Evolutionary conservation across 345 rosid species (phyloP).

Genomic region (Reutealis trisperma): DNA sequence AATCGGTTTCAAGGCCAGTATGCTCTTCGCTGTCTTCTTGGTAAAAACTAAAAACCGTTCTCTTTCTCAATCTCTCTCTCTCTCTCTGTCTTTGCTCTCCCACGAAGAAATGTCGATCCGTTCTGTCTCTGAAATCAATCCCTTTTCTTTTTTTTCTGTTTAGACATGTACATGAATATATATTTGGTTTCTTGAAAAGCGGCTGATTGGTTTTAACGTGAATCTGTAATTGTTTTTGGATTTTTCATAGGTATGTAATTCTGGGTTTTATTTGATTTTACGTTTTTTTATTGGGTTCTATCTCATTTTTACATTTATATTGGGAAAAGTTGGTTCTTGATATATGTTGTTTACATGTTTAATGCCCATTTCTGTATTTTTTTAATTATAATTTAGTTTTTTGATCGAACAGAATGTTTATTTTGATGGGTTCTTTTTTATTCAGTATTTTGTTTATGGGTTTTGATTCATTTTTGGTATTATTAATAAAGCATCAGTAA

Average conservation of each 20-base stretch:
- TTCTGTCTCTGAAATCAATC: conserved; percentile 17
- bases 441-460: background rate
- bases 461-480: conserved; percentile 7
- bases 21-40: conserved; percentile 32
- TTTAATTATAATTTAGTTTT: background rate
- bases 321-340: background rate
- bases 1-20: conserved; percentile 24
- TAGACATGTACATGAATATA: background rate
- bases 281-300: conserved; percentile 18
- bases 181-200: conserved; percentile 5
- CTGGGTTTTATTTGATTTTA: conserved; percentile 24
- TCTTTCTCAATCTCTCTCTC: background rate
- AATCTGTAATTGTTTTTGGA: conserved; percentile 6
- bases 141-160: conserved; percentile 9
- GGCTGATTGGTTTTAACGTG: conserved; percentile 15
- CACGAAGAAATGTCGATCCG: conserved; percentile 51
- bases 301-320: background rate
- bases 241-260: conserved; percentile 26
- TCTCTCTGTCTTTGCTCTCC: conserved; percentile 49
- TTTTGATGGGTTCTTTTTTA: background rate
- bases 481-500: background rate
- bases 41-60: conserved; percentile 24
- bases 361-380: background rate
- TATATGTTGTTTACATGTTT: background rate
- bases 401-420: background rate